phyloP scores from a whole-genome alignment of 176 grass and related monocot genomes.

The Oryza longistaminata region DNA sequence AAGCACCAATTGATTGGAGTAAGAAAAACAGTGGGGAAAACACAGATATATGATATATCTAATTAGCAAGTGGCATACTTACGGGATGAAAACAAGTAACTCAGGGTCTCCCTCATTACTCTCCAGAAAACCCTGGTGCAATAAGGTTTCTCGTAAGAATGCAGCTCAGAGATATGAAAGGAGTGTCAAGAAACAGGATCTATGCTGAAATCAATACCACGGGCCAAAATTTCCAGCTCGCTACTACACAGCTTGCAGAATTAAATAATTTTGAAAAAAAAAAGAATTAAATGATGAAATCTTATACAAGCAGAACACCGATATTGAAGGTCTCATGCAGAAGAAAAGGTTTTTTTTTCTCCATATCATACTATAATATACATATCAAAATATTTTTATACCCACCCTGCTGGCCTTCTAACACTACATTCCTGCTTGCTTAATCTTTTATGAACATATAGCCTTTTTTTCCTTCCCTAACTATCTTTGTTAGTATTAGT shows the following conservation, averaged over 20 bases:
- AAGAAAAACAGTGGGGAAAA: not conserved
- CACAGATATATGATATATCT: not conserved
- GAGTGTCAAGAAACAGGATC: constrained; percentile 17
- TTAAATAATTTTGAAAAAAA: not conserved
- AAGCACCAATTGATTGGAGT: constrained; percentile 16
- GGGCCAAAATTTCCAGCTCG: not conserved
- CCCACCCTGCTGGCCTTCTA: not conserved
- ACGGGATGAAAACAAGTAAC: constrained; percentile 97
- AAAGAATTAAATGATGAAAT: constrained; percentile 5
- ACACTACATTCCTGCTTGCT: not conserved
- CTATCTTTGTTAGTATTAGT: constrained; percentile 5
- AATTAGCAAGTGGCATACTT: constrained; percentile 56
- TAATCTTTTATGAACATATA: not conserved
- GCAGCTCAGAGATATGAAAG: constrained; percentile 9
- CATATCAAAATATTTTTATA: not conserved
- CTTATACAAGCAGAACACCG: not conserved
- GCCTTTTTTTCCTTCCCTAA: not conserved
- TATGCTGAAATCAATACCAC: not conserved
- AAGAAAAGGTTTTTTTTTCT: not conserved
- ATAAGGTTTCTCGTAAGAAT: constrained; percentile 47
- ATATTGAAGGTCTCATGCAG: not conserved
- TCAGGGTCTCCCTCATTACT: constrained; percentile 97
- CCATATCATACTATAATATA: not conserved
- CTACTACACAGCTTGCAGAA: not conserved
- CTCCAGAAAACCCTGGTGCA: constrained; percentile 82